Evolutionary conservation across 2,329 filamentous ascomycete species (phyloP), one percentile per base, ranked within the genome.

Genomic region (Neofusicoccum cordaticola): DNA sequence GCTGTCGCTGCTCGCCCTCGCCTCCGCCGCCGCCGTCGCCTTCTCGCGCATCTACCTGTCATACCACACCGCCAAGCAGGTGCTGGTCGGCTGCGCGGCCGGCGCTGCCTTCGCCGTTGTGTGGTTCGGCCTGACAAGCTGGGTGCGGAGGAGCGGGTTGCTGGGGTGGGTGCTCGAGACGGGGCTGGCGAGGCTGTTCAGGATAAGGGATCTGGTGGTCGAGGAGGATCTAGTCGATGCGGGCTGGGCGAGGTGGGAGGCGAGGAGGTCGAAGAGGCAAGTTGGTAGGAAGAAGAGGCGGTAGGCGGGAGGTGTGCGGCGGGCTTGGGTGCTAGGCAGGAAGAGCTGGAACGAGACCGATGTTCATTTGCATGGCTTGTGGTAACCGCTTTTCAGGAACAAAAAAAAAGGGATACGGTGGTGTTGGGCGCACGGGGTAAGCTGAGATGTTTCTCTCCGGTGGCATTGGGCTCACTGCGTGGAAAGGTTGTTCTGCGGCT

Each of bases 161-260:
- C 75, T 97, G 65, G 83, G 86, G 5, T 92, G 90, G 90, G 85
- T 81, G 2, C 77, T 97, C 63, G 88, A 92, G 31, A 82, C 86
- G 41, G 84, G 86, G 34, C 70, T 90, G 3, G 85, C 87, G 2
- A 85, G 85, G 72, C 83, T 87, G 68, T 80, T 95, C 53, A 84
- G 94, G 66, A 81, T 96, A 53, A 84, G 95, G 66, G 95, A 99
- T 77, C 79, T 99, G 67, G 87, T 96, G 12, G 83, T 96, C 6
- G 89, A 90, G 74, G 94, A 98, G 78, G 94, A 98, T 77, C 79
- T 97, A 70, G 89, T 89, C 39, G 92, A 97, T 80, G 90, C 93
- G 47, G 95, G 95, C 2, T 99, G 94, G 94, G 91, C 93, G 78
- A 89, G 91, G 74, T 98, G 93, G 92, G 89, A 94, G 76, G 81